Base-by-base conservation (phyloP, 2,329 filamentous ascomycete species). In the Fusarium nurragi region DNA sequence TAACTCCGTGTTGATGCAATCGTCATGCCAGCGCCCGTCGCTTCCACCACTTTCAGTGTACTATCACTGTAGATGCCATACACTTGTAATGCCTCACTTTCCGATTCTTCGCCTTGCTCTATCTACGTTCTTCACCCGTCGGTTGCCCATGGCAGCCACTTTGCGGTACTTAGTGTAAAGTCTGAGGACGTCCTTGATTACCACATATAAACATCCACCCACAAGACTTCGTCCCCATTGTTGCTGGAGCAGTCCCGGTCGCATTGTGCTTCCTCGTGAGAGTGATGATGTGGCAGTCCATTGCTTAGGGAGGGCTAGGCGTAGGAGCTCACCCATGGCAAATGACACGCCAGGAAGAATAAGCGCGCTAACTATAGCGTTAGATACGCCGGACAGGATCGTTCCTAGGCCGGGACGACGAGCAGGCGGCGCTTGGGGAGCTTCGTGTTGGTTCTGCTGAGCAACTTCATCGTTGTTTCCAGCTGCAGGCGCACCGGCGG, bases 211-310 rank as follows among this genome's bases (percentile, higher is more conserved):
- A 74, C 92, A 95, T 0, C 95, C 95, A 2, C 95, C 95, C 2
- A 95, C 84, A 4, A 99, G 81, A 71, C 92, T 97, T 54, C 95
- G 84, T 1, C 93, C 95, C 93, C 95, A 98, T 57, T 89, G 88
- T 68, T 91, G 87, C 73, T 95, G 91, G 28, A 99, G 76, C 23
- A 98, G 81, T 0, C 91, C 89, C 0, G 86, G 86, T 4, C 84
- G 80, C 32, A 81, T 61, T 12, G 64, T 65, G 16, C 60, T 43
- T 4, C 65, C 67, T 11, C 66, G 56, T 4, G 64, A 56, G 26
- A 64, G 54, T 67, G 70, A 76, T 13, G 66, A 55, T 3, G 81
- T 77, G 0, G 79, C 78, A 11, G 90, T 88, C 88, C 91, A 93
- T 5, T 86, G 79, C 32, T 79, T 79, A 0, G 94, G 94, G 1